Base-by-base conservation (phyloP, 345 rosid species). In the Cardiospermum halicacabum region DNA sequence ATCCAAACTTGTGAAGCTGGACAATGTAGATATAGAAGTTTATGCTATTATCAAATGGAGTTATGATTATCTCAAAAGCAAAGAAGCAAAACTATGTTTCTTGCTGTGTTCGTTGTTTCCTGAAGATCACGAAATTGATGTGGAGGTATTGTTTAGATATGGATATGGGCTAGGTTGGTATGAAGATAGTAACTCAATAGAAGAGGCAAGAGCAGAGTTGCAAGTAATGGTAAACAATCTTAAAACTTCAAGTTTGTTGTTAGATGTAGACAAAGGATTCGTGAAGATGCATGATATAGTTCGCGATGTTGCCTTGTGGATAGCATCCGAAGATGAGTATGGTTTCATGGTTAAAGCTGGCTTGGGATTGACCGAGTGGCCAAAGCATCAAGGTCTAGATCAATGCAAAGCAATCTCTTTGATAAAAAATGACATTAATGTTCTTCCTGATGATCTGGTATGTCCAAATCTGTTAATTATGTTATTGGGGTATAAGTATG, bases 21-120 rank as follows among this genome's bases (percentile, higher is more conserved):
- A 16, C 0, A 19, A 4, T 24, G 34, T 27, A 1, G 24, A 43
- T 42, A 3, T 0, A 3, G 37, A 54, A 0, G 30, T 53, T 2
- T 37, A 53, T 30, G 15, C n/a, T 5, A 26, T 25, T 42, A 45
- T 34, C 3, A 3, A 27, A 22, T 36, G 58, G 9, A 53, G 53
- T 40, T 54, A 26, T 30, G 60, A 65, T 54, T 39, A 27, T 15
- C 21, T 65, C 28, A 28, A 48, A 11, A n/a, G 5, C 0, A 26
- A 53, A 3, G 18, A 64, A 22, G 27, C 19, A 0, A 34, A 65
- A 16, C 25, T 11, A 7, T 36, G 50, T 65, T 65, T 65, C 26
- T 39, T 65, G 60, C 5, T 65, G 0, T 67, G 71, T 11, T 58
- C 58, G 9, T n/a, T 67, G 16, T 58, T 67, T 49, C 71, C 59